Evolutionary conservation across 1,139 yeast genomes (phyloP).

Genomic region (Blastobotrys apis): DNA sequence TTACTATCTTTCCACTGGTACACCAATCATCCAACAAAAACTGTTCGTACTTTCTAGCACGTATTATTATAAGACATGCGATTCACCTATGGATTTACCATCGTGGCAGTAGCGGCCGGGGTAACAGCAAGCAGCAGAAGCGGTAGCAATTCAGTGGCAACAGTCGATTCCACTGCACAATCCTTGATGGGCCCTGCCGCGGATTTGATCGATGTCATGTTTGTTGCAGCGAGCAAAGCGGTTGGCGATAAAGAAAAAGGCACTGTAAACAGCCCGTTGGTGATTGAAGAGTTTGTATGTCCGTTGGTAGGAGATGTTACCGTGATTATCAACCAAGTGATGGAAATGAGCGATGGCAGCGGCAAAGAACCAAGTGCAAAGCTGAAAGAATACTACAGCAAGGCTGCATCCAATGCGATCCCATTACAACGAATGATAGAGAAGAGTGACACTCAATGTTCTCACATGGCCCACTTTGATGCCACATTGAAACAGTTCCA

Average conservation of each 20-base stretch:
- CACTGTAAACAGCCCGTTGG: no score
- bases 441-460: no score
- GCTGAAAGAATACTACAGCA: not conserved
- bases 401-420: not conserved
- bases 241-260: not conserved
- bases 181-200: not conserved
- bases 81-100: not conserved
- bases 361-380: not conserved
- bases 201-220: not conserved
- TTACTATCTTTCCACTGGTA: no score
- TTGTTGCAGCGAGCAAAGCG: not conserved
- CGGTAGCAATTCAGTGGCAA: no score
- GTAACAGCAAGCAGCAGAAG: no score
- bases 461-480: no score
- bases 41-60: no score
- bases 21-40: no score
- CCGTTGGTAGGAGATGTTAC: conserved; percentile 6
- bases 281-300: conserved; percentile 10
- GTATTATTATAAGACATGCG: no score
- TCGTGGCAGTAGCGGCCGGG: not conserved
- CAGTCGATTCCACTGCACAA: conserved; percentile 1
- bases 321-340: not conserved
- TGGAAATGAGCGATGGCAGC: conserved; percentile 3
- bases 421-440: not conserved
- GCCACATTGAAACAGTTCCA: no score